Evolutionary conservation across 139 green algal species (phyloP).

Genomic region (Chlamydomonas sp.): DNA sequence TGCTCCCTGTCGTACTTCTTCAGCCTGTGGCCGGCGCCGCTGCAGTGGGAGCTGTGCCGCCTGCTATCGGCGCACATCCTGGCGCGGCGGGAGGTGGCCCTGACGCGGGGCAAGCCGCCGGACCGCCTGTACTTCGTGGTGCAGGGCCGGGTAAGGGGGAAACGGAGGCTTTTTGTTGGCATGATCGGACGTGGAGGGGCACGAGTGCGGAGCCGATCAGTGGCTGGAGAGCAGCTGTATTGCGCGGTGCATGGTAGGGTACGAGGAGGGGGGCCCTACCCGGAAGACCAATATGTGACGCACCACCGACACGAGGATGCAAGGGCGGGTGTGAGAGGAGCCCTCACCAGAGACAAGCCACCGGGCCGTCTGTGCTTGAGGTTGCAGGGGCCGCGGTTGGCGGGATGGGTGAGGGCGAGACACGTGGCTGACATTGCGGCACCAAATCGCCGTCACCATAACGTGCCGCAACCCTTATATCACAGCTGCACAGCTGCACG

Average conservation of each 20-base stretch:
- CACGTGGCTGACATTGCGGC: neutral
- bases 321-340: too few species aligned
- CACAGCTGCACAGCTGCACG: neutral
- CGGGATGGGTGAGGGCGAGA: neutral
- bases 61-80: conserved; percentile 33
- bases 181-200: neutral
- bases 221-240: neutral
- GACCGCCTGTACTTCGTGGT: conserved; percentile 30
- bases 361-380: neutral
- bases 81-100: conserved; percentile 25
- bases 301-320: too few species aligned
- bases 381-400: neutral
- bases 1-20: conserved; percentile 35
- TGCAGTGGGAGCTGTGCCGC: conserved; percentile 26
- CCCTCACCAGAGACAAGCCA: too few species aligned
- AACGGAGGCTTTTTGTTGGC: neutral
- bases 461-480: neutral
- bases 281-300: neutral
- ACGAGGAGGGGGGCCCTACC: neutral
- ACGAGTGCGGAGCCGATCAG: neutral
- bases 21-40: conserved; percentile 31
- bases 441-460: neutral
- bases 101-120: conserved; percentile 9
- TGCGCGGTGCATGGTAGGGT: neutral
- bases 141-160: conserved; percentile 8